phyloP scores from a whole-genome alignment of 805 yeast genomes.

The Ogataea paraovalis region DNA sequence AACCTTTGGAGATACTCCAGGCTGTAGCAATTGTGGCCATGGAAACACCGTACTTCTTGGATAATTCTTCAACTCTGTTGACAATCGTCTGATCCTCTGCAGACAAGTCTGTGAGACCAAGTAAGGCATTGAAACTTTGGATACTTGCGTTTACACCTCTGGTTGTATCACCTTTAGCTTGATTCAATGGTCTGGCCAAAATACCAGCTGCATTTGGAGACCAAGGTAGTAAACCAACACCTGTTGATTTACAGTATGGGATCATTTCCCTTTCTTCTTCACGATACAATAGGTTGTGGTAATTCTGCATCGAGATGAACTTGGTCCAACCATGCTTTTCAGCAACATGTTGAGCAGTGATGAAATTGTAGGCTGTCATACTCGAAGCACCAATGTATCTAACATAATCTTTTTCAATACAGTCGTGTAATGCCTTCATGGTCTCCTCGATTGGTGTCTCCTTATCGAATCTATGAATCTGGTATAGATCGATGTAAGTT shows the following conservation, averaged over 20 bases:
- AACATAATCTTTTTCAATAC: conserved; percentile 40
- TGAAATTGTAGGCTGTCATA: conserved; percentile 53
- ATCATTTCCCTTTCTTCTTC: conserved; percentile 62
- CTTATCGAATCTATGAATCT: conserved; percentile 50
- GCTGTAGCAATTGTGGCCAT: conserved; percentile 55
- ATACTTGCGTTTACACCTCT: background rate
- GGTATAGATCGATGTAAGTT: conserved; percentile 48
- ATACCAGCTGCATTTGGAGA: conserved; percentile 54
- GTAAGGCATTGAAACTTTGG: background rate
- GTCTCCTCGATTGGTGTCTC: conserved; percentile 45
- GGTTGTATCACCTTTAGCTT: background rate
- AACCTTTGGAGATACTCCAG: conserved; percentile 50
- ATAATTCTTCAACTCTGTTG: conserved; percentile 50
- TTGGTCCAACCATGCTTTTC: conserved; percentile 52
- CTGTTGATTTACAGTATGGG: conserved; percentile 45
- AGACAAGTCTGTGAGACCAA: conserved; percentile 17
- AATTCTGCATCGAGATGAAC: conserved; percentile 54
- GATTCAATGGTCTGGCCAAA: conserved; percentile 41
- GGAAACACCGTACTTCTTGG: conserved; percentile 41
- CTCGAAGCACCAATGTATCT: conserved; percentile 60
- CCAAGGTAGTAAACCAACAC: conserved; percentile 56
- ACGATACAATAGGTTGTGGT: conserved; percentile 49
- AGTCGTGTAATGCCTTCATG: conserved; percentile 51
- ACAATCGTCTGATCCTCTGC: conserved; percentile 35
- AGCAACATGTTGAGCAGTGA: conserved; percentile 49